A percentile compares a stretch with the other conserved stretches of the same genome.
These are phyloP conservation scores for Penicillium capsulatum DNA, from an alignment of 2,329 filamentous ascomycete genomes.

Conservation along the genomic window DNA sequence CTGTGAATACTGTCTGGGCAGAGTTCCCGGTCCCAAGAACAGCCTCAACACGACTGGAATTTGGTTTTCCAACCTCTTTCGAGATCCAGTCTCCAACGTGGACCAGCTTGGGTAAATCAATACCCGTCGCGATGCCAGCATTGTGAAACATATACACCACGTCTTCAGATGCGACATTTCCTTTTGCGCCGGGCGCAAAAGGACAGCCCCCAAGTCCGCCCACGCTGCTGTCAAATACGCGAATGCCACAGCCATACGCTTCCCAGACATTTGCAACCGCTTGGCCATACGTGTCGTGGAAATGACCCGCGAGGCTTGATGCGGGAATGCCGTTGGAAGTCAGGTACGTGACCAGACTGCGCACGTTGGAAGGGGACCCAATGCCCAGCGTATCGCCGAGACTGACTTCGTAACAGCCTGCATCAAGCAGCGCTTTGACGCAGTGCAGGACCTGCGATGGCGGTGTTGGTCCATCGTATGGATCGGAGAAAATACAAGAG, in stretches of 20 bases:
- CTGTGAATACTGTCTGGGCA: background rate
- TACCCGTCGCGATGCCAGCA: conserved; percentile 68
- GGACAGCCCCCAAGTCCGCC: conserved; percentile 80
- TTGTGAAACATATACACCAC: conserved; percentile 63
- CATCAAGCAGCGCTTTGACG: conserved; percentile 64
- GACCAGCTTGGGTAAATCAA: conserved; percentile 59
- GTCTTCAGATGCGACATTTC: conserved; percentile 82
- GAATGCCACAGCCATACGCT: conserved; percentile 69
- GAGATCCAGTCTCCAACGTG: conserved; percentile 72
- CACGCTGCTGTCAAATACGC: conserved; percentile 75
- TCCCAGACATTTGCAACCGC: conserved; percentile 78
- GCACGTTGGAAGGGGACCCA: conserved; percentile 56
- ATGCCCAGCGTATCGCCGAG: conserved; percentile 89
- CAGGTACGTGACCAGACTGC: conserved; percentile 32
- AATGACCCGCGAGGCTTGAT: conserved; percentile 74
- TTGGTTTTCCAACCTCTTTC: conserved; percentile 32
- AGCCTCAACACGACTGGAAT: conserved; percentile 11
- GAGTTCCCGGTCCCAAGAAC: background rate
- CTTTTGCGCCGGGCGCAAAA: conserved; percentile 78
- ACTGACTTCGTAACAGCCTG: conserved; percentile 86
- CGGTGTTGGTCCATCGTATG: conserved; percentile 52
- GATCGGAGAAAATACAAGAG: conserved; percentile 43
- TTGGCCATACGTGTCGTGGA: conserved; percentile 85
- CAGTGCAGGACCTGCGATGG: conserved; percentile 49
- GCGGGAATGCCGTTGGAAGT: conserved; percentile 54